These are phyloP conservation scores for Coemansia sp. DNA, from an alignment of 192 early-diverging fungal genomes.

Conservation along the genomic window DNA sequence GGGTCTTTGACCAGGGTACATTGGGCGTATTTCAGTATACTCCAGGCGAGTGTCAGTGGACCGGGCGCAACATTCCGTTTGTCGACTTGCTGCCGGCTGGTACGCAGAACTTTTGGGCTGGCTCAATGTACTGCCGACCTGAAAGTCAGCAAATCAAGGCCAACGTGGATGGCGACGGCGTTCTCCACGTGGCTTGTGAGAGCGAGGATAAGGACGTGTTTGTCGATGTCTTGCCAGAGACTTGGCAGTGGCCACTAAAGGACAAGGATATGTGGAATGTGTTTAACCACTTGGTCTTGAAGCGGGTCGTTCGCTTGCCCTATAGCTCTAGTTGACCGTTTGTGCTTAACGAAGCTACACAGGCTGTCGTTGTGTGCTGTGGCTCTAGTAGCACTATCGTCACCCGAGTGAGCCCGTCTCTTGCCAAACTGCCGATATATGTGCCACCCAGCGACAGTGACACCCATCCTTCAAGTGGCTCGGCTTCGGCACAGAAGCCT, in stretches of 20 bases:
- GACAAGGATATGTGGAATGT: conserved; percentile 52
- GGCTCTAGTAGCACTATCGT: conserved; percentile 40
- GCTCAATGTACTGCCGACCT: conserved; percentile 35
- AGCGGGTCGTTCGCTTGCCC: conserved; percentile 18
- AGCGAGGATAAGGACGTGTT: neutral
- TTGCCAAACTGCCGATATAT: too few relatives aligned
- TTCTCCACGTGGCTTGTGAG: conserved; percentile 38
- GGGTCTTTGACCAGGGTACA: conserved; percentile 45
- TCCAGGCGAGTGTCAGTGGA: conserved; percentile 56
- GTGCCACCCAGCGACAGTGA: too few relatives aligned
- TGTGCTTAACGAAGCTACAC: conserved; percentile 38
- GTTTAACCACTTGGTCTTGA: conserved; percentile 53
- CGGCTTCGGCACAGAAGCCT: neutral
- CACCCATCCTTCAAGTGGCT: conserved; percentile 11
- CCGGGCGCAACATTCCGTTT: conserved; percentile 54
- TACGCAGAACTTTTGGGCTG: too few relatives aligned
- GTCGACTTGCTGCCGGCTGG: conserved; percentile 58
- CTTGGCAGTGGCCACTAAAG: conserved; percentile 47
- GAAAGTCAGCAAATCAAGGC: conserved; percentile 39
- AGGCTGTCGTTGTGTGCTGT: conserved; percentile 57
- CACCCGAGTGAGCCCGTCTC: too few relatives aligned
- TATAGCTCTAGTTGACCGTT: conserved; percentile 31
- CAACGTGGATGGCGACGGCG: conserved; percentile 35
- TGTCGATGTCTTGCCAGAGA: conserved; percentile 59
- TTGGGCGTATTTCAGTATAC: conserved; percentile 13